phyloP scores from a whole-genome alignment of 768 basidiomycete genomes.

The Melanogaster broomeanus region DNA sequence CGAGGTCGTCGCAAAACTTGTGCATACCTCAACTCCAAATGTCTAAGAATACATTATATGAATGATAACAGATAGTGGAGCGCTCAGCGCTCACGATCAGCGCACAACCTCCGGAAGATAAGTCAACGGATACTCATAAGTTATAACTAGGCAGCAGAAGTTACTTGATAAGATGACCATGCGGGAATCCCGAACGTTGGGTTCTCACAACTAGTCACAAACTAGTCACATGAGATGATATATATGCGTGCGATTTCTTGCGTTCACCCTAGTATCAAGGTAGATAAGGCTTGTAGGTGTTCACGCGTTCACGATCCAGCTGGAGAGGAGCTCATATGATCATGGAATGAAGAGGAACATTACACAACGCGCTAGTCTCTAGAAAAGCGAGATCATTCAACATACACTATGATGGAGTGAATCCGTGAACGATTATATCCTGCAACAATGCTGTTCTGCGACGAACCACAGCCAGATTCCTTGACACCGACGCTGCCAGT shows the following conservation, averaged over 20 bases:
- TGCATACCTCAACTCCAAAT: slow-evolving; percentile 3
- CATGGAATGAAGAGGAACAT: too few species aligned
- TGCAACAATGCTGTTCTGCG: background rate
- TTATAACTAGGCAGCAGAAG: background rate
- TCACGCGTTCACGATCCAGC: too few species aligned
- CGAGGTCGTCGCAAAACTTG: background rate
- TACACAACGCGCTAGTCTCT: too few species aligned
- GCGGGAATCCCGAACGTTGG: background rate
- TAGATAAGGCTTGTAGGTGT: too few species aligned
- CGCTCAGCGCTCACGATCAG: too few species aligned
- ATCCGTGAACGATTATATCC: too few species aligned
- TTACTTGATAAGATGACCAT: background rate
- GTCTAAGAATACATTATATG: slow-evolving; percentile 2
- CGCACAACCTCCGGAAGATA: slow-evolving; percentile 1
- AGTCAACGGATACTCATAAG: slow-evolving; percentile 3
- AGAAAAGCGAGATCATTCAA: too few species aligned
- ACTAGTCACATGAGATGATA: background rate
- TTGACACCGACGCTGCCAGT: background rate
- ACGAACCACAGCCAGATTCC: too few species aligned
- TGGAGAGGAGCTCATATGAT: too few species aligned
- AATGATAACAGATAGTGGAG: background rate
- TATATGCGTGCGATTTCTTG: background rate
- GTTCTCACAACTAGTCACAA: background rate
- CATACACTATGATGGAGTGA: too few species aligned
- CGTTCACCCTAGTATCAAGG: too few species aligned